Conservation (phyloP, 176 grass and related monocot genomes). For the Urochloa ruziziensis region DNA sequence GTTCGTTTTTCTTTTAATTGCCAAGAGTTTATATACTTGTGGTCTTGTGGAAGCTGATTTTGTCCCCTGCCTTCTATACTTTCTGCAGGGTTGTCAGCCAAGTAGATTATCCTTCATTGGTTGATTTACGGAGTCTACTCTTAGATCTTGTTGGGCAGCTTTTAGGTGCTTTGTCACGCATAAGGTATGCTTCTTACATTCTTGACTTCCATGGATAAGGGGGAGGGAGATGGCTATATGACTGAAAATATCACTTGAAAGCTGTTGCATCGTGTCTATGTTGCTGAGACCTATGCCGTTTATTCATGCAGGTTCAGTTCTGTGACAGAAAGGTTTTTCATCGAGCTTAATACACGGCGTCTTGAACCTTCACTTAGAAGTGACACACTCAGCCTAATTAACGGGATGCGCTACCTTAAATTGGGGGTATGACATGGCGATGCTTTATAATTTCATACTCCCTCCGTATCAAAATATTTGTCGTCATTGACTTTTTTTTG, state of each 20-base stretch:
- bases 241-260: not conserved
- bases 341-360: constrained; percentile 88
- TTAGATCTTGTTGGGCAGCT: constrained; percentile 96
- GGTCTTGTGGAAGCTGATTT: constrained; percentile 19
- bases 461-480: no score
- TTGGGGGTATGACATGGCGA: constrained; percentile 64
- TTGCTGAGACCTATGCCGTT: constrained; percentile 21
- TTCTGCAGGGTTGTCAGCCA: constrained; percentile 83
- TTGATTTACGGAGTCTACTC: constrained; percentile 89
- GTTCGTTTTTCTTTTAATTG: constrained; percentile 10
- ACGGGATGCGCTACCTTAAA: constrained; percentile 99
- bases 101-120: constrained; percentile 97
- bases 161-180: constrained; percentile 90
- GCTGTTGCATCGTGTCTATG: constrained; percentile 10
- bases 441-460: constrained; percentile 33
- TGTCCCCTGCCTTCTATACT: not conserved
- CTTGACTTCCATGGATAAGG: constrained; percentile 6
- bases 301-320: constrained; percentile 88
- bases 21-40: constrained; percentile 4
- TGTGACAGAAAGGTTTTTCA: constrained; percentile 93
- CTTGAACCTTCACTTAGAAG: constrained; percentile 78
- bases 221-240: not conserved
- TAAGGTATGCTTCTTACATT: constrained; percentile 60
- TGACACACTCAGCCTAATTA: constrained; percentile 94
- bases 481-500: no score